Conservation (phyloP, 192 early-diverging fungal genomes). For the Backusella macrospora region DNA sequence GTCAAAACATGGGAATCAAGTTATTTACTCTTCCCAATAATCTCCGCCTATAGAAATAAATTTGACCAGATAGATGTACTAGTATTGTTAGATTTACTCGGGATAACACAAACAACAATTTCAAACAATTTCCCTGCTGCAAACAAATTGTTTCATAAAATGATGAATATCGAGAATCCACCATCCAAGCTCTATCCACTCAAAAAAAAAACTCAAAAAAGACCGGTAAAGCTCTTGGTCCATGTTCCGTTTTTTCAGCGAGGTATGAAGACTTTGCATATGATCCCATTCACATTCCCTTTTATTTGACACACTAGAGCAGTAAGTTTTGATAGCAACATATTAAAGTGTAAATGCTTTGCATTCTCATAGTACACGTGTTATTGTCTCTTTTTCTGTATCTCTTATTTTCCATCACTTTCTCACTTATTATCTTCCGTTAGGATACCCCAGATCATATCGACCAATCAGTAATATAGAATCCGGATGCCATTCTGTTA, state of each 20-base stretch:
- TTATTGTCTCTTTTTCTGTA: background rate
- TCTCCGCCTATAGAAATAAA: background rate
- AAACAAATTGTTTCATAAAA: slow-evolving; percentile 63
- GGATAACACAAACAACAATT: slow-evolving; percentile 59
- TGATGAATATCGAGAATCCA: slow-evolving; percentile 67
- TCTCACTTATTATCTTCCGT: background rate
- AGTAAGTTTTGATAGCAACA: slow-evolving; percentile 31
- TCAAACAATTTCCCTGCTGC: slow-evolving; percentile 68
- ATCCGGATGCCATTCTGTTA: slow-evolving; percentile 77
- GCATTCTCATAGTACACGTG: background rate
- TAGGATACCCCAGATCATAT: slow-evolving; percentile 77
- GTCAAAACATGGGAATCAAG: slow-evolving; percentile 74
- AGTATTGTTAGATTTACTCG: slow-evolving; percentile 89
- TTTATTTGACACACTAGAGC: slow-evolving; percentile 77
- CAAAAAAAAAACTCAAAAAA: background rate
- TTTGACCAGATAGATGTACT: slow-evolving; percentile 38
- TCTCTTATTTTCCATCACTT: background rate
- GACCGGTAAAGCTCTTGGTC: background rate
- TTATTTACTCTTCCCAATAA: background rate
- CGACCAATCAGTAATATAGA: slow-evolving; percentile 62
- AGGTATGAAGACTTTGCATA: slow-evolving; percentile 83
- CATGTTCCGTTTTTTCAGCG: slow-evolving; percentile 82
- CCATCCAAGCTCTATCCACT: slow-evolving; percentile 40
- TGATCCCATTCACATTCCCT: slow-evolving; percentile 88
- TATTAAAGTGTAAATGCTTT: background rate